Conservation (phyloP, 139 green algal genomes). For the Dunaliella primolecta region DNA sequence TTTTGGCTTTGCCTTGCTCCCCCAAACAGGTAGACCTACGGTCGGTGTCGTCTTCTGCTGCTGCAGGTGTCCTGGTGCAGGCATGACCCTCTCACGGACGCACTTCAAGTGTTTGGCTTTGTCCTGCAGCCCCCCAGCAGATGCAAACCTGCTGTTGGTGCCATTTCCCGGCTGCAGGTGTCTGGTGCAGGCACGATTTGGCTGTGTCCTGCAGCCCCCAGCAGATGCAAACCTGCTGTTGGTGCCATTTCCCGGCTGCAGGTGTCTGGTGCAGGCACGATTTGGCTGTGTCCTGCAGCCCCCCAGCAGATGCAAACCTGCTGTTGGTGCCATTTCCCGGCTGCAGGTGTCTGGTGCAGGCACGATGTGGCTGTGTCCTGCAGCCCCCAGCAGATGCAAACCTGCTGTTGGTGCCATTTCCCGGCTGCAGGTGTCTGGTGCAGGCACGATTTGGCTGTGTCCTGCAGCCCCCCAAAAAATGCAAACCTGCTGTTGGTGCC, state of each 20-base stretch:
- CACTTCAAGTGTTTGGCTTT: background rate
- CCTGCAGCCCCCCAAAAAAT: background rate
- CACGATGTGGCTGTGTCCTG: no score
- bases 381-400: no score
- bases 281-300: no score
- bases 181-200: no score
- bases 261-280: background rate
- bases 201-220: no score
- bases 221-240: no score
- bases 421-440: background rate
- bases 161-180: background rate
- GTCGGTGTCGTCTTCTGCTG: background rate
- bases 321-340: no score
- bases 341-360: no score
- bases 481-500: background rate
- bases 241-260: no score
- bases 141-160: background rate
- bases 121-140: background rate
- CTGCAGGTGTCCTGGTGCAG: background rate
- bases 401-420: background rate
- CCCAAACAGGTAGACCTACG: no score
- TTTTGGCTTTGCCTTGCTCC: no score
- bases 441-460: background rate
- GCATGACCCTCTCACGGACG: background rate
- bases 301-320: no score